These are phyloP conservation scores for Talaromyces sp. DNA, from an alignment of 2,329 filamentous ascomycete species.

Conservation along the genomic window DNA sequence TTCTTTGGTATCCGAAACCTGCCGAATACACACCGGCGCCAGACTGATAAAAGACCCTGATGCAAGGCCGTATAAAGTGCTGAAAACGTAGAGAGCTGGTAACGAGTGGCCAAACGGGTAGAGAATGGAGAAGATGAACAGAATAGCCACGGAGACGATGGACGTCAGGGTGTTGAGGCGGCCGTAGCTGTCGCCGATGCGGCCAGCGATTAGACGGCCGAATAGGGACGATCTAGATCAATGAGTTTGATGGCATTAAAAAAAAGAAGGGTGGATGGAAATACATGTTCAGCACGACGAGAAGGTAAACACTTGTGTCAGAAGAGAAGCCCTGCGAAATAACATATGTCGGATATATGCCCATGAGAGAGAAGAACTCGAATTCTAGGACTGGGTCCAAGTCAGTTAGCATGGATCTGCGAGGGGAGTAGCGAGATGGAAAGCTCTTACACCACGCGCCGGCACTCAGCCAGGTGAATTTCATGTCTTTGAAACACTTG, in stretches of 20 bases:
- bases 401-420: not conserved
- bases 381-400: conserved; percentile 22
- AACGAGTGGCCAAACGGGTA: conserved; percentile 39
- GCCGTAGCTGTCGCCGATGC: conserved; percentile 39
- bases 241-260: not conserved
- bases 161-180: conserved; percentile 42
- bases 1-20: conserved; percentile 43
- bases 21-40: conserved; percentile 41
- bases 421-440: not conserved
- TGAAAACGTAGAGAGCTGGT: conserved; percentile 36
- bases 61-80: conserved; percentile 41
- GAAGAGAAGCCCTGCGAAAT: conserved; percentile 22
- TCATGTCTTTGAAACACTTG: conserved; percentile 36
- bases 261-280: not conserved
- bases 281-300: conserved; percentile 37
- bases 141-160: conserved; percentile 27
- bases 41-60: conserved; percentile 45
- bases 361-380: conserved; percentile 34
- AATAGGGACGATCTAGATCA: conserved; percentile 31
- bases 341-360: conserved; percentile 39
- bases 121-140: conserved; percentile 40
- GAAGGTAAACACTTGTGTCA: conserved; percentile 31
- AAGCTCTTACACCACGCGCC: conserved; percentile 36
- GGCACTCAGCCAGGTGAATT: conserved; percentile 40
- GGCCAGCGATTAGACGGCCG: conserved; percentile 41